Percentiles rank a stretch among this genome's conserved stretches.
phyloP scores from a whole-genome alignment of 345 rosid genomes.

The Carallia brachiata region DNA sequence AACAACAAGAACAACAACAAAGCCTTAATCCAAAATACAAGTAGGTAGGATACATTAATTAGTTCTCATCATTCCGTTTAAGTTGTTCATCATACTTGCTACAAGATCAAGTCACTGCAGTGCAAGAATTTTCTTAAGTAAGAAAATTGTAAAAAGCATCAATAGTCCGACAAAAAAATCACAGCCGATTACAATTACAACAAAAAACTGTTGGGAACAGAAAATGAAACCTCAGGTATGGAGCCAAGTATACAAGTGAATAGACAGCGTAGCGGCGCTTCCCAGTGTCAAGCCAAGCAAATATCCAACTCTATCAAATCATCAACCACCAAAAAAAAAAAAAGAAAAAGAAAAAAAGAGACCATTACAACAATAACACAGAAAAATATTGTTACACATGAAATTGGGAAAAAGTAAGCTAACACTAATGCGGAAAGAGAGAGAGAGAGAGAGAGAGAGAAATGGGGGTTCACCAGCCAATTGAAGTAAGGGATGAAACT shows the following conservation, averaged over 20 bases:
- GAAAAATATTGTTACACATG: not conserved
- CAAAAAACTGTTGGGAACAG: not conserved
- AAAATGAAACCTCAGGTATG: constrained; percentile 64
- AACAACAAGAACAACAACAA: too few species aligned
- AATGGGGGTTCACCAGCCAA: constrained; percentile 67
- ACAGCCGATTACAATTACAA: not conserved
- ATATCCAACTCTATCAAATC: constrained; percentile 76
- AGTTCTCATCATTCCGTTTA: too few species aligned
- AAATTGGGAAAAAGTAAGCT: not conserved
- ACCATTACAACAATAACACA: not conserved
- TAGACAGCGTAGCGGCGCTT: constrained; percentile 74
- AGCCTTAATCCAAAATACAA: too few species aligned
- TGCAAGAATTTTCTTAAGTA: too few species aligned
- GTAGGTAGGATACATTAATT: too few species aligned
- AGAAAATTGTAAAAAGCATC: too few species aligned
- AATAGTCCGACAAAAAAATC: too few species aligned
- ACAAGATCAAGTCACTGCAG: too few species aligned
- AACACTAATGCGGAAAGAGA: not conserved
- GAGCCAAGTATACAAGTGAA: constrained; percentile 74
- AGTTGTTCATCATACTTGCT: too few species aligned
- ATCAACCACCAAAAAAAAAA: not conserved
- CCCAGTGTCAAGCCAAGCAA: constrained; percentile 96
- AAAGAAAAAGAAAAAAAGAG: not conserved
- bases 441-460: not conserved
- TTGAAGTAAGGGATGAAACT: constrained; percentile 92